A percentile compares a stretch with the other conserved stretches of the same genome.
phyloP scores from a whole-genome alignment of 78 protist genomes.

The Dictyostelium firmibasis region DNA sequence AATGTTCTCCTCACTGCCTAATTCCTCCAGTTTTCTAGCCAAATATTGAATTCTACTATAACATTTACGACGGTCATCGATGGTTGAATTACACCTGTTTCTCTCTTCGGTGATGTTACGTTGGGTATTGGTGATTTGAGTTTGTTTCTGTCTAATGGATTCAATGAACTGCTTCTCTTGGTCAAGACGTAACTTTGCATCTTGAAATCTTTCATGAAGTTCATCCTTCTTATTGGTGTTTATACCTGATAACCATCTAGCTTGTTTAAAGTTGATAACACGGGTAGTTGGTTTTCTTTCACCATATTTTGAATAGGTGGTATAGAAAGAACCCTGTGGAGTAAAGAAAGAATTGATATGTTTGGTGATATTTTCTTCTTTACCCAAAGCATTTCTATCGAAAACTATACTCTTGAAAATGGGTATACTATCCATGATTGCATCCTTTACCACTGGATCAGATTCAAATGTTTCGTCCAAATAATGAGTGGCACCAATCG shows the following conservation, averaged over 20 bases:
- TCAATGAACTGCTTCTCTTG: not conserved
- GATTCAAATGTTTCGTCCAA: constrained; percentile 40
- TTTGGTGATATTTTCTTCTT: constrained; percentile 24
- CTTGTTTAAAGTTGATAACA: not conserved
- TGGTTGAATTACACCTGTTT: not conserved
- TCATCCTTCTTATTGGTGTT: not conserved
- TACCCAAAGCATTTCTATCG: constrained; percentile 11
- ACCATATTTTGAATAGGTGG: constrained; percentile 60
- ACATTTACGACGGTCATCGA: constrained; percentile 45
- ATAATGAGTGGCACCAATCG: constrained; percentile 6
- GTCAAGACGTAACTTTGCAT: not conserved
- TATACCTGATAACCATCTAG: not conserved
- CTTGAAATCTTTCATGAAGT: not conserved
- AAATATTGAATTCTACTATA: not conserved
- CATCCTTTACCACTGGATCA: not conserved
- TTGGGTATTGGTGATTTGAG: not conserved
- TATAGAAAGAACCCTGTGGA: constrained; percentile 15
- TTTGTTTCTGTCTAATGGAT: not conserved
- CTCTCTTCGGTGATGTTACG: constrained; percentile 31
- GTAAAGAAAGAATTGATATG: constrained; percentile 73
- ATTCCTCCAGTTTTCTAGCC: not conserved
- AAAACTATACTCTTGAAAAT: constrained; percentile 37
- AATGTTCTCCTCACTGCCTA: constrained; percentile 34
- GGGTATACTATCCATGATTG: constrained; percentile 15
- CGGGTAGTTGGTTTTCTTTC: constrained; percentile 10